A percentile compares a stretch with the other conserved stretches of the same genome.
Evolutionary conservation across 208 protist species (phyloP).

Genomic region (Willaertia magna): DNA sequence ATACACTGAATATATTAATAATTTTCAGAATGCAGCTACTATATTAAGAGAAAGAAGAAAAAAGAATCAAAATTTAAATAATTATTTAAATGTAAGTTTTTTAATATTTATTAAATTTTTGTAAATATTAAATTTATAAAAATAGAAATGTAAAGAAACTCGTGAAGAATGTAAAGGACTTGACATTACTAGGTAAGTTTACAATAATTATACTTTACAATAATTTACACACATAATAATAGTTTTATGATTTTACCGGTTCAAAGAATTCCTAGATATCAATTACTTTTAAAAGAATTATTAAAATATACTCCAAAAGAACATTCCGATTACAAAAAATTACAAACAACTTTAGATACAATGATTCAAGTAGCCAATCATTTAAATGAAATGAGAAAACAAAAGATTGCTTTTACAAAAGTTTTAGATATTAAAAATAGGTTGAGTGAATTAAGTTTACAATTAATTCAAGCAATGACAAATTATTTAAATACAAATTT

Average conservation of each 20-base stretch:
- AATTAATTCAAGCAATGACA: neutral
- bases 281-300: neutral
- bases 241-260: neutral
- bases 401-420: neutral
- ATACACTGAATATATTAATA: slow-evolving; percentile 7
- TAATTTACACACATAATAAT: too few species aligned
- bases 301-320: neutral
- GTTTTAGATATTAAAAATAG: neutral
- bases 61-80: neutral
- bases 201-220: too few species aligned
- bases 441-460: neutral
- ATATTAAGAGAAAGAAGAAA: neutral
- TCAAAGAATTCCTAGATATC: slow-evolving; percentile 4
- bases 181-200: neutral
- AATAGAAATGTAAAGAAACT: neutral
- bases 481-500: too few species aligned
- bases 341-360: neutral
- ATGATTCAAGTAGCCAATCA: neutral
- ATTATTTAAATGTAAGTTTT: neutral
- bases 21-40: neutral
- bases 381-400: neutral
- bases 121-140: neutral
- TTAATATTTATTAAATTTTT: neutral
- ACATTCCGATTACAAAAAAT: neutral
- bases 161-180: neutral